Base-by-base conservation (phyloP, 1,139 yeast genomes). In the Candida freyschussii region DNA sequence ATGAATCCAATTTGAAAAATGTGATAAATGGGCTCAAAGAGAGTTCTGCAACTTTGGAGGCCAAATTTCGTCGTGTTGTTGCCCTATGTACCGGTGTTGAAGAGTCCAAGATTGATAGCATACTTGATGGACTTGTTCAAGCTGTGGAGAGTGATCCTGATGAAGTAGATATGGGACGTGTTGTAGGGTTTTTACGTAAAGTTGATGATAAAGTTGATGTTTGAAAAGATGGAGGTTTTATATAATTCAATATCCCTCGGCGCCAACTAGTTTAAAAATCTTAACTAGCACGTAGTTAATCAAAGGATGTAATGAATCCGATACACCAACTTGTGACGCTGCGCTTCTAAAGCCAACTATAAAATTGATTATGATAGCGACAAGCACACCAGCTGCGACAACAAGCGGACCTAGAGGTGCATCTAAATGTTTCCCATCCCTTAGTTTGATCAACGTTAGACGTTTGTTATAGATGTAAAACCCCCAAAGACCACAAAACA, bases 401-500 rank as follows among this genome's bases (percentile, higher is more conserved):
- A 89, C 62, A 39, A 91, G 56, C 1, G 98, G 98, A 6, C 98
- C 98, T 40, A 83, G 52, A 33, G 93, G 79, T 37, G 85, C 86
- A 60, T 91, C 98, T 51, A 91, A 67, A 59, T 89, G 96, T 50
- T 72, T 74, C 36, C 91, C 94, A 26, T 87, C 80, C 57, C 97
- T 76, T 55, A 78, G 80, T 56, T 70, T 74, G 55, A 91, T 91
- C 41, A 81, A 71, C 26, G 67, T 69, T 48, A 91, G 67, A 55
- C 98, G 75, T 45, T 65, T 69, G 56, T 74, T 62, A 60, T 84
- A 91, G 36, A 81, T 75, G 46, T 67, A 71, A 61, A 86, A 91
- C 15, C 96, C 95, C 98, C 98, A 91, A 24, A 76, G 48, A 31
- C 94, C 91, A 28, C 86, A 69, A 56, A 89, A 86, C 19, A 91